Conservation (phyloP, 495 filamentous ascomycete genomes). For the Talaromyces proteolyticus region DNA sequence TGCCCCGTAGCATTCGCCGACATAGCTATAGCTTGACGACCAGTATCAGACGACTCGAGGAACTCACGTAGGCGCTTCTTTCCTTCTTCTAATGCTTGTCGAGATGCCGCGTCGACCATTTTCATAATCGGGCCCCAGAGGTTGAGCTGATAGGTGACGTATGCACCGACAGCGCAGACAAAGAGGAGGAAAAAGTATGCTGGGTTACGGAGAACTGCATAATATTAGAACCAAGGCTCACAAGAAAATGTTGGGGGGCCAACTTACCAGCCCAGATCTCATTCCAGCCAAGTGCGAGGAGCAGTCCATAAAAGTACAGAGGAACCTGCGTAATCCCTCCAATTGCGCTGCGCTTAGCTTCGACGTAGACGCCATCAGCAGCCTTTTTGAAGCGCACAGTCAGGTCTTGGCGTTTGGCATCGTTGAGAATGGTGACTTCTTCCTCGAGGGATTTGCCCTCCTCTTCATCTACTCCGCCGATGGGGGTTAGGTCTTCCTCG, state of each 20-base stretch:
- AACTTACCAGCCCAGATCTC: constrained; percentile 83
- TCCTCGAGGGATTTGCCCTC: constrained; percentile 91
- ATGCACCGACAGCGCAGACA: constrained; percentile 65
- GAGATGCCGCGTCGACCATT: constrained; percentile 79
- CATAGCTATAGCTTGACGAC: constrained; percentile 75
- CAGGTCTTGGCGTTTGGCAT: constrained; percentile 82
- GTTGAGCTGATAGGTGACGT: constrained; percentile 87
- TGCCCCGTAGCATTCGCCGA: constrained; percentile 25
- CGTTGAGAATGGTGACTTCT: constrained; percentile 88
- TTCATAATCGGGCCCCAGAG: constrained; percentile 93
- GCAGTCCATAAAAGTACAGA: constrained; percentile 84
- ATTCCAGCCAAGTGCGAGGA: constrained; percentile 93
- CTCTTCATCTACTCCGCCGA: constrained; percentile 87
- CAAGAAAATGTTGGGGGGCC: neutral
- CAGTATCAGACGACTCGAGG: constrained; percentile 72
- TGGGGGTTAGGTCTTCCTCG: constrained; percentile 81
- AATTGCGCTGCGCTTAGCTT: constrained; percentile 93
- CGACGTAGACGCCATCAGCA: constrained; percentile 93
- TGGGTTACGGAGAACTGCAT: constrained; percentile 81
- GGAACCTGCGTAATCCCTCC: constrained; percentile 88
- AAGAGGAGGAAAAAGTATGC: constrained; percentile 86
- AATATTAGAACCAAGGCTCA: neutral
- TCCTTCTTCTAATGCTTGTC: constrained; percentile 81
- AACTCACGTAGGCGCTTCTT: constrained; percentile 87
- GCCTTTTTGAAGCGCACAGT: constrained; percentile 95